Base-by-base conservation (phyloP, 345 rosid genomes). In the Eucalyptus camaldulensis region DNA sequence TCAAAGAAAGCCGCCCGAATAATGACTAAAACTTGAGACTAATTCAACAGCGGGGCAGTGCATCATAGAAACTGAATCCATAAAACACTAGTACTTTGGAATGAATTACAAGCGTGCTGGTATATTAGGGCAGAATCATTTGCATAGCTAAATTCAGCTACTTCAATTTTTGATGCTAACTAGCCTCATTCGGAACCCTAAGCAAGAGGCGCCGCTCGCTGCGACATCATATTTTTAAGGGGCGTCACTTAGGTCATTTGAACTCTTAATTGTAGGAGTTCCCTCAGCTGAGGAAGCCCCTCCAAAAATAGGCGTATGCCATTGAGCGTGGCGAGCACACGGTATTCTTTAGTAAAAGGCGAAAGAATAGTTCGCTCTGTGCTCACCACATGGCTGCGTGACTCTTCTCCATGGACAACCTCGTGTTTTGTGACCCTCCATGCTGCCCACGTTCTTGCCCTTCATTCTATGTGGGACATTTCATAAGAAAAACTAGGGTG, bases 341-440 rank as follows among this genome's bases (percentile, higher is more conserved):
- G 91, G 92, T 91, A 90, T 90, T 93, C 93, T 92, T 92, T 93
- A 92, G 93, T 91, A 93, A 90, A 93, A 93, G 92, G 95, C 94
- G 94, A 92, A 91, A 90, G 94, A 93, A 92, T 92, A 92, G 92
- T 91, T 91, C 92, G 92, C 93, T 92, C 1, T 93, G 95, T 88
- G 90, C 91, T 87, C 91, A 87, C 12, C 47, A 76, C 83, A 72
- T 72, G 83, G 45, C 45, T 21, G 83, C 27, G 83, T 37, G 83
- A 3, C 3, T 22, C 27, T 31, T 43, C 44, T 0, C 12, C 11
- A 4, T 5, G 12, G 19, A 58, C 65, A 5, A 25, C n/a, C n/a
- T 58, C 14, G n/a, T 0, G 7, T 25, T 25, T 58, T 58, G 65
- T 58, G 4, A 12, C 7, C 5, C n/a, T 25, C 65, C n/a, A 24